Percentiles rank a stretch among this genome's conserved stretches.
phyloP scores from a whole-genome alignment of 495 filamentous ascomycete genomes.

The Parachaetomium inaequale region DNA sequence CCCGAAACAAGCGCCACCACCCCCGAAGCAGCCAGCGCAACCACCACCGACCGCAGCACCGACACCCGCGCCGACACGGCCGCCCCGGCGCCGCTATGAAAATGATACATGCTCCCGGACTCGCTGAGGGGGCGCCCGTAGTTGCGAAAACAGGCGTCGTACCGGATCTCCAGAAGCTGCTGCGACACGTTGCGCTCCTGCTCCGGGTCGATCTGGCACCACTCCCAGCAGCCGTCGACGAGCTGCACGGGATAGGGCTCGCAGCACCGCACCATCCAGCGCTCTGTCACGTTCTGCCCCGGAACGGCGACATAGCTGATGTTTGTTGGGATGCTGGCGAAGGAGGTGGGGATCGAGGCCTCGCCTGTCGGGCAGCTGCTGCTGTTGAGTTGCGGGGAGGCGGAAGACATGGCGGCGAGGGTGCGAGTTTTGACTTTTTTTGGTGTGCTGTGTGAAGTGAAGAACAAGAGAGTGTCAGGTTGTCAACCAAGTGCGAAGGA shows the following conservation, averaged over 20 bases:
- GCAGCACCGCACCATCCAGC: neutral
- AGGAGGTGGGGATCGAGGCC: neutral
- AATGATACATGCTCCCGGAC: neutral
- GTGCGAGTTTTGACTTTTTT: neutral
- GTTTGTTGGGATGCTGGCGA: neutral
- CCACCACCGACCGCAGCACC: neutral
- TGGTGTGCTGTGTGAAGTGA: neutral
- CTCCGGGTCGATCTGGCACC: neutral
- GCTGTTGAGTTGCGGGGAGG: neutral
- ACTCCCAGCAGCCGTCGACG: neutral
- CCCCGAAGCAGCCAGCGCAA: neutral
- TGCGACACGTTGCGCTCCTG: neutral
- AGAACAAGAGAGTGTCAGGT: neutral
- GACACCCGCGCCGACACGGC: neutral
- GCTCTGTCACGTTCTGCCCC: neutral
- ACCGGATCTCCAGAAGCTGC: neutral
- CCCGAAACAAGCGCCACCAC: neutral
- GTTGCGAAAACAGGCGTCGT: neutral
- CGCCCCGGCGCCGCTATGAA: no score
- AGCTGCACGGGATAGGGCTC: neutral
- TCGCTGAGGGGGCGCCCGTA: neutral
- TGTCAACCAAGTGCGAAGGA: neutral
- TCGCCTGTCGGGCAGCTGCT: neutral
- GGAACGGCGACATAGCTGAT: neutral
- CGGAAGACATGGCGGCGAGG: neutral